phyloP scores from a whole-genome alignment of 352 stramenopile genomes.

The Phytopythium oedochilum region DNA sequence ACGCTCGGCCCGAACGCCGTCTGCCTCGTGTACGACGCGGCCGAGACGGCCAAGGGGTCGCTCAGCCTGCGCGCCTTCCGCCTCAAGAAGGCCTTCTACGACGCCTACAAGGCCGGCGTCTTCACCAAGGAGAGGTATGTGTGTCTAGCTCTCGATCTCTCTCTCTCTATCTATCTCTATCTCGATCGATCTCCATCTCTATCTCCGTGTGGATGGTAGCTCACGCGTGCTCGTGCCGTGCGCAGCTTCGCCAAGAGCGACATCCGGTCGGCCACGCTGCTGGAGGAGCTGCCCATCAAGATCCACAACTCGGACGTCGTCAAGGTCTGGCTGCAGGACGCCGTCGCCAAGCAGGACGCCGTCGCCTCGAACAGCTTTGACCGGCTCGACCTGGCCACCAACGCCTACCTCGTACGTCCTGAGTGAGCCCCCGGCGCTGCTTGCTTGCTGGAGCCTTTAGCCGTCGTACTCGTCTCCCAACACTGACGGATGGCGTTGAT shows the following conservation, averaged over 20 bases:
- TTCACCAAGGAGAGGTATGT: slow-evolving; percentile 72
- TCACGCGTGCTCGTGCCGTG: neutral
- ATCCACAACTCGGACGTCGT: slow-evolving; percentile 95
- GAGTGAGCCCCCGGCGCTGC: too few species aligned
- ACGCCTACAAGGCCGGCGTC: slow-evolving; percentile 83
- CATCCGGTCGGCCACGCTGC: slow-evolving; percentile 85
- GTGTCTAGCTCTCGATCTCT: neutral
- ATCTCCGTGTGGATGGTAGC: too few species aligned
- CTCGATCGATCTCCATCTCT: too few species aligned
- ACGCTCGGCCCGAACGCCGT: slow-evolving; percentile 96
- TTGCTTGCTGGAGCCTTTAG: neutral
- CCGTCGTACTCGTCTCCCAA: too few species aligned
- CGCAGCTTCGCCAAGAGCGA: slow-evolving; percentile 72
- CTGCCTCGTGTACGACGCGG: slow-evolving; percentile 97
- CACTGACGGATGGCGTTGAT: neutral
- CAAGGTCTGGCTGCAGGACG: slow-evolving; percentile 92
- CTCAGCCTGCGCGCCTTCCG: slow-evolving; percentile 95
- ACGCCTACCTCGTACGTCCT: slow-evolving; percentile 83
- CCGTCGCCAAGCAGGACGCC: slow-evolving; percentile 57
- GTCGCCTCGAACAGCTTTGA: slow-evolving; percentile 89
- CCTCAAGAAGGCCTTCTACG: slow-evolving; percentile 93
- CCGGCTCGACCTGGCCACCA: slow-evolving; percentile 94
- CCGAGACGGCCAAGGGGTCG: slow-evolving; percentile 93
- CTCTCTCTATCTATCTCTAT: neutral
- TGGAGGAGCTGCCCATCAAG: slow-evolving; percentile 95